phyloP scores from a whole-genome alignment of 352 stramenopile genomes.

The Thraustochytrium sp. region DNA sequence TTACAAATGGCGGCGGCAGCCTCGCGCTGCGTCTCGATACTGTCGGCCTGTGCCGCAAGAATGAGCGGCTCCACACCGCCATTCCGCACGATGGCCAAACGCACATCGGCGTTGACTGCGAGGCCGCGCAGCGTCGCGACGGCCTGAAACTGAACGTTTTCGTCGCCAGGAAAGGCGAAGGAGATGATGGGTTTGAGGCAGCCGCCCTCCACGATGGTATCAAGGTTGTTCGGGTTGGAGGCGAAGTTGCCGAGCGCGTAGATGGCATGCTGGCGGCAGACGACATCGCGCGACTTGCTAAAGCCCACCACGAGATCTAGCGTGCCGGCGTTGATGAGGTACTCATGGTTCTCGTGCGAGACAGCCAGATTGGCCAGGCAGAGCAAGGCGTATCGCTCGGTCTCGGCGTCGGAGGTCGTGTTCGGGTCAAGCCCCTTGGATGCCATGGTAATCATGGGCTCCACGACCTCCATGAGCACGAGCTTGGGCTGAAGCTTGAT shows the following conservation, averaged over 20 bases:
- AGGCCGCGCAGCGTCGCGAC: slow-evolving; percentile 84
- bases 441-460: slow-evolving; percentile 75
- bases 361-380: slow-evolving; percentile 86
- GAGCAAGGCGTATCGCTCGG: slow-evolving; percentile 86
- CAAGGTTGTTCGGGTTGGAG: slow-evolving; percentile 78
- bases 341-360: slow-evolving; percentile 67
- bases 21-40: slow-evolving; percentile 89
- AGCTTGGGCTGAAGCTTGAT: slow-evolving; percentile 86
- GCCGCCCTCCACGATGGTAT: slow-evolving; percentile 74
- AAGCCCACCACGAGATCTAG: slow-evolving; percentile 82
- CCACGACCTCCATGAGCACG: slow-evolving; percentile 73
- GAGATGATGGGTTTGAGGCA: slow-evolving; percentile 85
- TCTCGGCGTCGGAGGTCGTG: slow-evolving; percentile 83
- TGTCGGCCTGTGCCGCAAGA: slow-evolving; percentile 74
- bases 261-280: slow-evolving; percentile 89
- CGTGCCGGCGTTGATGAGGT: slow-evolving; percentile 64
- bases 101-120: slow-evolving; percentile 76
- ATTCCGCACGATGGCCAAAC: slow-evolving; percentile 78
- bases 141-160: slow-evolving; percentile 93
- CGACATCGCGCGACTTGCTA: slow-evolving; percentile 86
- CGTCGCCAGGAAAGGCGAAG: slow-evolving; percentile 82
- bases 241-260: slow-evolving; percentile 90
- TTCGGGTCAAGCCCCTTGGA: slow-evolving; percentile 82
- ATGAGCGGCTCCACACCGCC: slow-evolving; percentile 89
- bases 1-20: slow-evolving; percentile 88